Evolutionary conservation across 371 early-diverging fungal species (phyloP).

Genomic region (Rhizopus arrhizus): DNA sequence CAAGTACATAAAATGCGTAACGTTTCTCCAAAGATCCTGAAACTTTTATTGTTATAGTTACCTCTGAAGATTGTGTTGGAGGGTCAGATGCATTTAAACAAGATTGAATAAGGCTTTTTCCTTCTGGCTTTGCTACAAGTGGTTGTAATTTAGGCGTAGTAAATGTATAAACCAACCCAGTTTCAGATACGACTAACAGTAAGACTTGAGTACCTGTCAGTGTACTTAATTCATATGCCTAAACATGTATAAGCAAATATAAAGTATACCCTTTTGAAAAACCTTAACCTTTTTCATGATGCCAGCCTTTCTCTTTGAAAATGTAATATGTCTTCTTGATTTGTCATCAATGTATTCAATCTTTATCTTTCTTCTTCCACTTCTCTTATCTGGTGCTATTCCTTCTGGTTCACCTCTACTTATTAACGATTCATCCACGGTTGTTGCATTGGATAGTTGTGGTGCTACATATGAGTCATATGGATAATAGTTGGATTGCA

Average conservation of each 20-base stretch:
- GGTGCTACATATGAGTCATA: too few species aligned
- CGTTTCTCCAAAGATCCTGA: too few species aligned
- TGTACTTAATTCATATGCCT: constrained; percentile 92
- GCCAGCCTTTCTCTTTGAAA: constrained; percentile 95
- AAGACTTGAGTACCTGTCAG: constrained; percentile 95
- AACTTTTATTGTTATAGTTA: too few species aligned
- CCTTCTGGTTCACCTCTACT: too few species aligned
- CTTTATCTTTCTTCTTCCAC: constrained; percentile 82
- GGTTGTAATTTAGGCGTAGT: constrained; percentile 94
- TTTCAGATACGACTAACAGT: constrained; percentile 90
- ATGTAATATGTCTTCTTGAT: constrained; percentile 89
- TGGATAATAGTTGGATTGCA: too few species aligned
- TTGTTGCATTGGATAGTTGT: too few species aligned
- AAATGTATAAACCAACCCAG: constrained; percentile 95
- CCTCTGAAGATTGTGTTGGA: too few species aligned
- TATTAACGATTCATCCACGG: too few species aligned
- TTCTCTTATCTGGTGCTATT: constrained; percentile 49
- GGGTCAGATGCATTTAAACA: constrained; percentile 84
- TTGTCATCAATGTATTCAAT: constrained; percentile 53
- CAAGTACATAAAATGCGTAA: too few species aligned
- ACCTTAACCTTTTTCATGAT: constrained; percentile 88
- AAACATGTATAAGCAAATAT: too few species aligned
- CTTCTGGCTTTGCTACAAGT: constrained; percentile 87
- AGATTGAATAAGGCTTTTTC: constrained; percentile 86
- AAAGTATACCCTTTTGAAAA: too few species aligned